These are phyloP conservation scores for Trametes sp. DNA, from an alignment of 1,284 basidiomycete genomes.

Conservation along the genomic window DNA sequence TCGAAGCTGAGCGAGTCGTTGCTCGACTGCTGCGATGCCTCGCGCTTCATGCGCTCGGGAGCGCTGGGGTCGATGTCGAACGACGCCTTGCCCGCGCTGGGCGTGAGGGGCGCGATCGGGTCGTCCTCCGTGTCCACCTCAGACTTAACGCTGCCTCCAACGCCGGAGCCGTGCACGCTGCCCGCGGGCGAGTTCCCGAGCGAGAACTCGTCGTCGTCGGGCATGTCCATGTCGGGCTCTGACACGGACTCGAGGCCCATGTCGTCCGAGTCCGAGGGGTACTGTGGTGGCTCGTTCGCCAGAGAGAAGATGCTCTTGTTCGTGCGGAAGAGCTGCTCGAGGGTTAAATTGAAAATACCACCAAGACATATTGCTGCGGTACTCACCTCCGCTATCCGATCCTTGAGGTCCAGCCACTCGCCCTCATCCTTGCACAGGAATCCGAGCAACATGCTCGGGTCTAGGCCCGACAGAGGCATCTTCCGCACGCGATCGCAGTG, in stretches of 20 bases:
- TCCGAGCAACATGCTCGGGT: slow-evolving; percentile 97
- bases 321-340: slow-evolving; percentile 56
- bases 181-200: slow-evolving; percentile 46
- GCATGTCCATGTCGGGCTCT: slow-evolving; percentile 70
- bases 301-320: slow-evolving; percentile 83
- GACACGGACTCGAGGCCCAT: slow-evolving; percentile 84
- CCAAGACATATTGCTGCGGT: not conserved
- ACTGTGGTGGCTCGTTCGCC: slow-evolving; percentile 85
- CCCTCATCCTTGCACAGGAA: slow-evolving; percentile 85
- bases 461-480: slow-evolving; percentile 91
- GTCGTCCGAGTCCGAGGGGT: slow-evolving; percentile 79
- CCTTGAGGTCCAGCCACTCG: slow-evolving; percentile 87
- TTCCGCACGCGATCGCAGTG: slow-evolving; percentile 94
- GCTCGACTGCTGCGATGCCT: slow-evolving; percentile 21
- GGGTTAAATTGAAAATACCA: not conserved
- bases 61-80: slow-evolving; percentile 45
- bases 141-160: slow-evolving; percentile 43
- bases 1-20: slow-evolving; percentile 37
- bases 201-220: slow-evolving; percentile 54
- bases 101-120: slow-evolving; percentile 68
- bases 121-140: slow-evolving; percentile 75
- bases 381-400: slow-evolving; percentile 72
- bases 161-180: slow-evolving; percentile 32
- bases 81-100: slow-evolving; percentile 55
- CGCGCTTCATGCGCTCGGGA: slow-evolving; percentile 32